Evolutionary conservation across 345 rosid species (phyloP).

Genomic region (Salix caprea): DNA sequence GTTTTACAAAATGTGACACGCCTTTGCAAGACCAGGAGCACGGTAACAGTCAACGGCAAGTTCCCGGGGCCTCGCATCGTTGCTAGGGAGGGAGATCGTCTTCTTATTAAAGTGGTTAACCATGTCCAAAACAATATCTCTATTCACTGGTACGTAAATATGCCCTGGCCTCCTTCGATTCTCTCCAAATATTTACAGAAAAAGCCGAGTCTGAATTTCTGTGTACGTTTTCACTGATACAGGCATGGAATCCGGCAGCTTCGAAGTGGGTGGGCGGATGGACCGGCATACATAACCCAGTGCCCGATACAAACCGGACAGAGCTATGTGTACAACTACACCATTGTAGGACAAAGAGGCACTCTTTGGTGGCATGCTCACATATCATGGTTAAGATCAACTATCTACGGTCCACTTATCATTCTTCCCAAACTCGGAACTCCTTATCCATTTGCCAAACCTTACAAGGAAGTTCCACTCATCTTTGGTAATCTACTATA

Average conservation of each 20-base stretch:
- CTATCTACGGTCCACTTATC: not conserved
- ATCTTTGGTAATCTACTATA: not conserved
- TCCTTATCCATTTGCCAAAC: not conserved
- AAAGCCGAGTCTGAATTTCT: too few relatives aligned
- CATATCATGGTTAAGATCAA: not conserved
- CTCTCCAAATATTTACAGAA: not conserved
- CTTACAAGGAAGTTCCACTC: not conserved
- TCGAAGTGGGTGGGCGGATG: not conserved
- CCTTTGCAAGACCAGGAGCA: conserved; percentile 17
- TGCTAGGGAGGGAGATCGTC: not conserved
- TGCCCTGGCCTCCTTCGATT: too few relatives aligned
- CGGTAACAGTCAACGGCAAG: conserved; percentile 5
- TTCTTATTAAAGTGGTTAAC: conserved; percentile 4
- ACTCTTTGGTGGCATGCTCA: conserved; percentile 7
- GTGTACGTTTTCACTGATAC: not conserved
- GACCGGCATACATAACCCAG: not conserved
- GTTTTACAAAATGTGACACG: conserved; percentile 12
- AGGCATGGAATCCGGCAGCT: conserved; percentile 9
- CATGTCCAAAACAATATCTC: conserved; percentile 18
- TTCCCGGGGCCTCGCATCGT: conserved; percentile 2
- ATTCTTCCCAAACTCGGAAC: not conserved
- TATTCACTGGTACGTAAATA: conserved; percentile 9
- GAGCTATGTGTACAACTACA: not conserved
- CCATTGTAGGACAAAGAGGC: conserved; percentile 4
- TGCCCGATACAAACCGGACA: conserved; percentile 5